Evolutionary conservation across 306 rosid species (phyloP).

Genomic region (Senna tora): DNA sequence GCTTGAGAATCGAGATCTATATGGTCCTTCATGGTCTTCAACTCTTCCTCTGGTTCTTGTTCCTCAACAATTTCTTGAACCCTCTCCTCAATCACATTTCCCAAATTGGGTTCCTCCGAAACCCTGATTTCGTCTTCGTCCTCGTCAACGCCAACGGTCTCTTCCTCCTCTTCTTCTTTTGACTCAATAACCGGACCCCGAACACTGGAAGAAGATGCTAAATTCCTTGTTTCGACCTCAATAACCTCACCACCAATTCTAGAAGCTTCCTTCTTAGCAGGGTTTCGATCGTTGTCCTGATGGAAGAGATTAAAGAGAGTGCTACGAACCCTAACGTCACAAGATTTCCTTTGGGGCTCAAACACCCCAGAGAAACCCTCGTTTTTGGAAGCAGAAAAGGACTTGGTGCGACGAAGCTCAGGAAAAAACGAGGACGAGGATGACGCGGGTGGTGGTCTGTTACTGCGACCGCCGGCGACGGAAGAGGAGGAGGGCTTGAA

Average conservation of each 20-base stretch:
- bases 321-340: conserved; percentile 88
- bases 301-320: conserved; percentile 75
- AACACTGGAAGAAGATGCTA: conserved; percentile 54
- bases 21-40: conserved; percentile 91
- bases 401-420: conserved; percentile 95
- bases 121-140: conserved; percentile 48
- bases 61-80: conserved; percentile 76
- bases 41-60: conserved; percentile 54
- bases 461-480: conserved; percentile 18
- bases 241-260: conserved; percentile 35
- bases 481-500: conserved; percentile 49
- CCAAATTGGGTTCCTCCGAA: conserved; percentile 46
- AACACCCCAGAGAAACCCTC: conserved; percentile 81
- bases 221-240: conserved; percentile 49
- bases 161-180: conserved; percentile 48
- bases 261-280: conserved; percentile 50
- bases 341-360: conserved; percentile 91
- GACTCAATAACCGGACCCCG: conserved; percentile 64
- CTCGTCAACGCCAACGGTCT: conserved; percentile 42
- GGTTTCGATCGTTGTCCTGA: conserved; percentile 74
- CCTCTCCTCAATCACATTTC: conserved; percentile 58
- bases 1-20: conserved; percentile 90
- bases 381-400: conserved; percentile 96
- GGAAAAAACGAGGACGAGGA: conserved; percentile 57
- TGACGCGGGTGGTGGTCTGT: conserved; percentile 40